Evolutionary conservation across 257 asterid species (phyloP), one percentile per base, ranked within the genome.

Genomic region (Galeopsis tetrahit): DNA sequence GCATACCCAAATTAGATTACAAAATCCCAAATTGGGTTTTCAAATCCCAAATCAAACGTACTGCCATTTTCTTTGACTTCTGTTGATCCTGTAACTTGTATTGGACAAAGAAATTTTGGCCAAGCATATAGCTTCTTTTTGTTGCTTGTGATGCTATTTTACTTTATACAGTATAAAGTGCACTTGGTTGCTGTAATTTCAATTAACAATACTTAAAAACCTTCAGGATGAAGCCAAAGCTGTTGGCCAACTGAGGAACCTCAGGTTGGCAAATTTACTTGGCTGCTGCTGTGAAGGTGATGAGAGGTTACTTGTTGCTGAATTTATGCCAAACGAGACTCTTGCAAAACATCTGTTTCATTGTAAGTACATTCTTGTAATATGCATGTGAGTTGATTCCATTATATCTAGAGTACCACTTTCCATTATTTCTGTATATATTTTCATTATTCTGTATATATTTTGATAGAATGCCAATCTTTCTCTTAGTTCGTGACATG

Each of bases 221-320:
- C 66, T 66, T 68, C 79, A 91, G 98, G 97, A 93, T 84, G 98
- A 93, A 84, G 98, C 98, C 39, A 88, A 78, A 80, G 80, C 90
- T 60, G 98, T 93, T 78, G 98, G 98, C 64, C 97, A 84, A 81
- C 96, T 93, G 63, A 85, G 98, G 73, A 91, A 85, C 84, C 56
- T 81, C 13, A 84, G 88, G 78, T 72, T 93, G 81, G 98, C 90
- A 13, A 93, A 93, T 81, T 81, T 93, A 78, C 90, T 93, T 21
- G 98, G 98, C 70, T 93, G 96, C 82, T 91, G 98, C 85, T 91
- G 90, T 67, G 98, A 93, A 81, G 98, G 98, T 48, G 94, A 91
- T 40, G 98, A 93, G 83, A 89, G 98, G 85, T 80, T 93, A 78
- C 94, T 93, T 44, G 88, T 91, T 70, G 96, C 98, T 39, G 98